Evolutionary conservation across 495 filamentous ascomycete species (phyloP), one percentile per base, ranked within the genome.

Genomic region (Daldinia caldariorum): DNA sequence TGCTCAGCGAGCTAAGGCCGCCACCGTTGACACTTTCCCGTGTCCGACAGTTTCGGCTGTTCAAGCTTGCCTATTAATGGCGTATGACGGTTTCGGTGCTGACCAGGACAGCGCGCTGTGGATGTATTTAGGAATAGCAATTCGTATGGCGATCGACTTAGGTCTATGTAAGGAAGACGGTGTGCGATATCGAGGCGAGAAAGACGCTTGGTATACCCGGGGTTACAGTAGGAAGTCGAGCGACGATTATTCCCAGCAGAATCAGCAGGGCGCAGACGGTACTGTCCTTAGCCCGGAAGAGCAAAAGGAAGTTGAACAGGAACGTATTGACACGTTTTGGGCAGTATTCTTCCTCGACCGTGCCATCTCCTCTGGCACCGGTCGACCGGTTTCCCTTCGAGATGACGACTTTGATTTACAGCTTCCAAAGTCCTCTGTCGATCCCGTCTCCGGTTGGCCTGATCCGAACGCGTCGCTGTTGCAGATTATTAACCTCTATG

Each of bases 41-140:
- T 94, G 90, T 61, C 92, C 92, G 14, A 92, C 89, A 10, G 86
- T 96, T 20, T 88, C 89, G 50, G 91, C 89, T 47, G 90, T 93
- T 4, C 92, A 94, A 70, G 91, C 92, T 6, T 92, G 89, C 51
- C 79, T 96, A 32, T 78, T 96, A 47, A 85, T 96, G 76, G 92
- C 92, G 0, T 96, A 96, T 76, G 90, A 94, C 67, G 89, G 92
- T 45, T 96, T 96, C 65, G 92, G 92, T 12, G 89, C 90, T 20
- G 92, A 92, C 70, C 90, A 91, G 66, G 92, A 94, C 73, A 94
- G 92, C 76, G 91, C 92, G 2, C 80, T 96, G 16, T 96, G 92
- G 92, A 94, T 94, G 92, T 94, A 94, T 69, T 80, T 94, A 14
- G 92, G 92, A 0, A 89, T 92, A 63, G 89, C 92, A 0, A 94